These are phyloP conservation scores for Penicillium cosmopolitanum DNA, from an alignment of 495 filamentous ascomycete species.

Conservation along the genomic window DNA sequence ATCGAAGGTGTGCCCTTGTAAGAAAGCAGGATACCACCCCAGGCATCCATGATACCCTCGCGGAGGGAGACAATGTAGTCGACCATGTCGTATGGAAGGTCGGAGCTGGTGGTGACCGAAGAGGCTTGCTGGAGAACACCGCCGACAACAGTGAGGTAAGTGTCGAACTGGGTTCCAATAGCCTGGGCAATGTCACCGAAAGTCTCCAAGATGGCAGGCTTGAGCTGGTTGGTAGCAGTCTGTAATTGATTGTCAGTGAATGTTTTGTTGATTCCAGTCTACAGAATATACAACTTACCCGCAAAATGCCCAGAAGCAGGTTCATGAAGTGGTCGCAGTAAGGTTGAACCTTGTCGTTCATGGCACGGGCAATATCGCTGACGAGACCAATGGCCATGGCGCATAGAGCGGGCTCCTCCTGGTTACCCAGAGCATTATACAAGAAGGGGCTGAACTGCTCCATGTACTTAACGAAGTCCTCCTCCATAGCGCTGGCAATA, in stretches of 20 bases:
- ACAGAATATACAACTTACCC: constrained; percentile 59
- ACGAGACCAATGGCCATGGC: constrained; percentile 97
- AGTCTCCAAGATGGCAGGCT: constrained; percentile 95
- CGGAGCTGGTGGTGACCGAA: constrained; percentile 68
- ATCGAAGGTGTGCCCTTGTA: constrained; percentile 73
- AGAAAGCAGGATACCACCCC: constrained; percentile 92
- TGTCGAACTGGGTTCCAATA: constrained; percentile 89
- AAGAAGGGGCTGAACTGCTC: constrained; percentile 87
- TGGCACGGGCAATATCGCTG: constrained; percentile 89
- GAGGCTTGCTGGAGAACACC: constrained; percentile 93
- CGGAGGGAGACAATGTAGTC: constrained; percentile 94
- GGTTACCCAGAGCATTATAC: constrained; percentile 90
- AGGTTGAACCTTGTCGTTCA: constrained; percentile 86
- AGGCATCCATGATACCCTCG: constrained; percentile 98
- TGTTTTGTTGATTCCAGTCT: not conserved
- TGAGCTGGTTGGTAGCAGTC: constrained; percentile 87
- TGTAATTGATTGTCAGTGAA: constrained; percentile 14
- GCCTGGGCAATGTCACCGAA: constrained; percentile 98
- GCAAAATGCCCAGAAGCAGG: constrained; percentile 84
- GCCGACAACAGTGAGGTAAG: constrained; percentile 87
- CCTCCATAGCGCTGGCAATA: constrained; percentile 84
- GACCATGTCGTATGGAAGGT: constrained; percentile 84
- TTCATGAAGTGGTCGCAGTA: constrained; percentile 99
- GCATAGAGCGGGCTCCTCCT: constrained; percentile 91
- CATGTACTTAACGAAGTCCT: constrained; percentile 96